A percentile compares a stretch with the other conserved stretches of the same genome.
phyloP scores from a whole-genome alignment of 78 protist species.

The Cavenderia fasciculata region DNA sequence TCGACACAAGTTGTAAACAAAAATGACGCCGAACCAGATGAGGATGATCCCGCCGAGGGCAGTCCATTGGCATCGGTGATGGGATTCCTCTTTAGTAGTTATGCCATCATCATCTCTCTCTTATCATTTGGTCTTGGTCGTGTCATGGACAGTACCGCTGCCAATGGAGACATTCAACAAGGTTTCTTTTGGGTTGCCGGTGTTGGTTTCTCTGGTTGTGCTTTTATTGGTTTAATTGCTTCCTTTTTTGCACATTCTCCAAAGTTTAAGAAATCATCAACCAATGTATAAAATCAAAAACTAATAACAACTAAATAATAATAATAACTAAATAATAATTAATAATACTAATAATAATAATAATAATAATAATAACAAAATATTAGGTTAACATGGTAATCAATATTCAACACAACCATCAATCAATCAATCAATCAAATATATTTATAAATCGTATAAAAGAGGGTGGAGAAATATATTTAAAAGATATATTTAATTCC shows the following conservation, averaged over 20 bases:
- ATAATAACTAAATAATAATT: too few relatives aligned
- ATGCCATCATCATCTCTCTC: constrained; percentile 51
- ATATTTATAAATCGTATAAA: too few relatives aligned
- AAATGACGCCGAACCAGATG: constrained; percentile 33
- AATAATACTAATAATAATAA: too few relatives aligned
- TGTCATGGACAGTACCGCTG: constrained; percentile 23
- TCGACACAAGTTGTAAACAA: neutral
- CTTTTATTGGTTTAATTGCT: constrained; percentile 23
- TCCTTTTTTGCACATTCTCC: constrained; percentile 55
- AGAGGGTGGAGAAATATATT: too few relatives aligned
- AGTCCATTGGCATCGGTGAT: constrained; percentile 61
- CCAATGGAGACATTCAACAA: neutral
- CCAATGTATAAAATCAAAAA: too few relatives aligned
- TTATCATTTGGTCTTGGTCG: constrained; percentile 63
- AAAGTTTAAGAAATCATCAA: constrained; percentile 6
- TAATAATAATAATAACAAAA: too few relatives aligned
- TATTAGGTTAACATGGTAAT: too few relatives aligned
- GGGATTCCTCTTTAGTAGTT: constrained; percentile 43
- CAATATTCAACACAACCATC: too few relatives aligned
- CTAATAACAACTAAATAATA: too few relatives aligned
- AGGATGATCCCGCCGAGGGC: constrained; percentile 64
- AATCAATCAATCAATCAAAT: too few relatives aligned
- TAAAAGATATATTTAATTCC: too few relatives aligned
- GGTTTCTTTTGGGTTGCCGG: constrained; percentile 77
- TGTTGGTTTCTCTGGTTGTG: constrained; percentile 66